Evolutionary conservation across 345 rosid genomes (phyloP), one percentile per base, ranked within the genome.

Genomic region (Populus tremula): DNA sequence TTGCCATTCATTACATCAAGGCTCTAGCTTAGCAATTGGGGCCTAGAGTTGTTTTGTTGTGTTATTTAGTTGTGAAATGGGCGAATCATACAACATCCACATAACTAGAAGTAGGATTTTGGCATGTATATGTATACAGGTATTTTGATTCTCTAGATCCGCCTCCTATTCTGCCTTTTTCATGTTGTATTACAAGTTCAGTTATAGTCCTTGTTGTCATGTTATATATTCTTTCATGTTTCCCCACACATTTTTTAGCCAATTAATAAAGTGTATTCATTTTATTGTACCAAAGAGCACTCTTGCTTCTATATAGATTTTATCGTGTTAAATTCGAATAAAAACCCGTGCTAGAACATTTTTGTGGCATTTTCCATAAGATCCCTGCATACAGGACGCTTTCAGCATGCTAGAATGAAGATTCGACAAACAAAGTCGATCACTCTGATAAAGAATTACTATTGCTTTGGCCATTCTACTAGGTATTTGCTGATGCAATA

Each of bases 1-100:
- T 79, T 68, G 71, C 67, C 79, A 83, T 79, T 88, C 83, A 70
- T 88, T 70, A 43, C 25, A 72, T 38, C 69, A 73, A 79, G 77
- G 78, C 56, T 77, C 80, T 67, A 79, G 76, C 80, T 66, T 76
- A 83, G 78, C 70, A 53, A 72, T 45, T 69, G 67, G 61, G 61
- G 27, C 70, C 77, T 77, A 80, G 82, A 77, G 77, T 74, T 74
- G 56, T 66, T 59, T 61, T 69, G 8, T 33, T 82, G 43, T 72
- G 53, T 39, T 76, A 47, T 76, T 49, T 71, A 67, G 69, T 62
- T 72, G 72, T 69, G 72, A 79, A 74, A 64, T 35, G 87, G 85
- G 84, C 78, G 83, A 53, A 66, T 72, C 38, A 53, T 79, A 61
- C 66, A 23, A 38, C 72, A 31, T 81, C 78, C 77, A 59, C 25